These are phyloP conservation scores for Boletellus ananiceps DNA, from an alignment of 768 basidiomycete genomes.

Conservation along the genomic window DNA sequence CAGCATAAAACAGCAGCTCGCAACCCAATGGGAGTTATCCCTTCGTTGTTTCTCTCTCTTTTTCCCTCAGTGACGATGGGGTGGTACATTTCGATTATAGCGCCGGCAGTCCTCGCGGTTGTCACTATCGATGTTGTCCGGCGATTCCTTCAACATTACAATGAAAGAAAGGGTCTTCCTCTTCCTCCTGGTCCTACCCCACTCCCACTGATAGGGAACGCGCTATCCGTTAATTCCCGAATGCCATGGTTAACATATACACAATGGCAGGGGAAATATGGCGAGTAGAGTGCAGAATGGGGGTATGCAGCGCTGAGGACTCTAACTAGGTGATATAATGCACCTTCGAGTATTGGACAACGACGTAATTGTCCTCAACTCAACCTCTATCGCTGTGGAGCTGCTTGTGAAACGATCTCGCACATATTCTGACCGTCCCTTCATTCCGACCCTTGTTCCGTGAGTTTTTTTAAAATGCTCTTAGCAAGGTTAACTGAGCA, in stretches of 20 bases:
- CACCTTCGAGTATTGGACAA: background rate
- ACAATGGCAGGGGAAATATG: conserved; percentile 3
- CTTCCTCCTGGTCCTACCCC: conserved; percentile 7
- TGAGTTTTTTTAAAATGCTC: background rate
- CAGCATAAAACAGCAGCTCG: too few species aligned
- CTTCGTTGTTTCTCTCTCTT: too few species aligned
- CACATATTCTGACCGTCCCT: conserved; percentile 1
- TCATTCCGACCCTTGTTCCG: background rate
- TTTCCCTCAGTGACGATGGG: too few species aligned
- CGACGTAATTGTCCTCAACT: background rate
- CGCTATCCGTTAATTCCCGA: background rate
- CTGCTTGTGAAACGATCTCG: background rate
- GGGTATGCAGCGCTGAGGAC: background rate
- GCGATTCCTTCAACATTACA: background rate
- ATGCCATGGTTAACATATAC: conserved; percentile 4
- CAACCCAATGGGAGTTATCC: too few species aligned
- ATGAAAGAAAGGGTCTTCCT: background rate
- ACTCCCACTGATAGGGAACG: conserved; percentile 6
- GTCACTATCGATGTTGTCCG: background rate
- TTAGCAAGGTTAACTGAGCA: background rate
- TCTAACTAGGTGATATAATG: background rate
- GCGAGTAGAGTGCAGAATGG: background rate
- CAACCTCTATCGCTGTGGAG: background rate
- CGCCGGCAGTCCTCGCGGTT: background rate
- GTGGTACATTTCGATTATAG: background rate